Conservation (phyloP, 805 yeast species). For the Nakazawaea populi region DNA sequence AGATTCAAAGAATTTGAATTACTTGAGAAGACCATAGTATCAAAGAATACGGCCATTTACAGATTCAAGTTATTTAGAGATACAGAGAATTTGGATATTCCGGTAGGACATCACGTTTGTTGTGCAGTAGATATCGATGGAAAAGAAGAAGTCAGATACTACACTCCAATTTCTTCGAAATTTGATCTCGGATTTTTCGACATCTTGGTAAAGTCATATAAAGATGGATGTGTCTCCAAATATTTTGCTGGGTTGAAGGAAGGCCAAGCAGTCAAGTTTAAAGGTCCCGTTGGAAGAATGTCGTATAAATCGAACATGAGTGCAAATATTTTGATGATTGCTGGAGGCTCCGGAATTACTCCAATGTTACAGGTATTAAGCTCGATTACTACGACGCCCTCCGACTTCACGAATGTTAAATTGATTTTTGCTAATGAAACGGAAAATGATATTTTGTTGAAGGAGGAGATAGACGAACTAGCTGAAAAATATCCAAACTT, state of each 20-base stretch:
- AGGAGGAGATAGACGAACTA: slow-evolving; percentile 67
- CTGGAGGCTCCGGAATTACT: slow-evolving; percentile 88
- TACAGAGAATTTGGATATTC: slow-evolving; percentile 56
- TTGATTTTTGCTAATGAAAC: slow-evolving; percentile 71
- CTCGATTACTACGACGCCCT: slow-evolving; percentile 62
- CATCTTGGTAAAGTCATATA: slow-evolving; percentile 69
- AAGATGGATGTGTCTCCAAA: slow-evolving; percentile 64
- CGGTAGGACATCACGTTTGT: slow-evolving; percentile 73
- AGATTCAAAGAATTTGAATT: slow-evolving; percentile 64
- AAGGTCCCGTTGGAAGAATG: slow-evolving; percentile 78
- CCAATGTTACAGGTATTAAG: slow-evolving; percentile 82
- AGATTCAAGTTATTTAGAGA: slow-evolving; percentile 61
- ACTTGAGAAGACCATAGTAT: slow-evolving; percentile 66
- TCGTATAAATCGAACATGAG: slow-evolving; percentile 53
- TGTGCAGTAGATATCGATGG: slow-evolving; percentile 43
- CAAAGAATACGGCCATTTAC: slow-evolving; percentile 68
- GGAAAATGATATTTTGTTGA: slow-evolving; percentile 68
- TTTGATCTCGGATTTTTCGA: slow-evolving; percentile 72
- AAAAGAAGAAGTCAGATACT: slow-evolving; percentile 55
- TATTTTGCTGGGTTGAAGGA: slow-evolving; percentile 57
- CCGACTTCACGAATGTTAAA: slow-evolving; percentile 54
- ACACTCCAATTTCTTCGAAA: slow-evolving; percentile 71
- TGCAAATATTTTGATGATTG: slow-evolving; percentile 60
- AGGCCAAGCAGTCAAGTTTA: slow-evolving; percentile 64
- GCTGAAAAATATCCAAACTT: slow-evolving; percentile 58